These are phyloP conservation scores for Ulota crispa DNA, from an alignment of 225 moss, liverwort and hornwort genomes.

Conservation along the genomic window DNA sequence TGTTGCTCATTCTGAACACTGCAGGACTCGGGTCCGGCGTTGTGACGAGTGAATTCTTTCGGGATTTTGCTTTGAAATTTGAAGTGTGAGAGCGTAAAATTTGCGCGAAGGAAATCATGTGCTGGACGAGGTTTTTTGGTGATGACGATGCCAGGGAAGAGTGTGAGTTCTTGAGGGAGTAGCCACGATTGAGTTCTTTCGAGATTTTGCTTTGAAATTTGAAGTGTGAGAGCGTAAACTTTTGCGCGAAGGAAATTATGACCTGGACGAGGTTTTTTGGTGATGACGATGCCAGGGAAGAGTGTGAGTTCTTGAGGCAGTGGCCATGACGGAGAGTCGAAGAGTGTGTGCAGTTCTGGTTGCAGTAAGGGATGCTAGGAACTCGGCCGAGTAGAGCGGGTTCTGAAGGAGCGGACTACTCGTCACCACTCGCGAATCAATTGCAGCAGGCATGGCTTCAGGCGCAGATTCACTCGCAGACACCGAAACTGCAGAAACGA, in stretches of 20 bases:
- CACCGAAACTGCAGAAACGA: constrained; percentile 45
- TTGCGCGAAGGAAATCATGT: constrained; percentile 2
- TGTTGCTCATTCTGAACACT: neutral
- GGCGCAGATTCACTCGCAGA: constrained; percentile 49
- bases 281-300: constrained; percentile 8
- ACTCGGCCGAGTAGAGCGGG: constrained; percentile 39
- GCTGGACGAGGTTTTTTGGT: constrained; percentile 8
- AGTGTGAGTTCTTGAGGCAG: constrained; percentile 15
- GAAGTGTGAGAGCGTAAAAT: neutral
- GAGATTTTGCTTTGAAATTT: too few relatives aligned
- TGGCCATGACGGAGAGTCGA: neutral
- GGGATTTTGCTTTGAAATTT: neutral
- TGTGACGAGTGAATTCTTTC: neutral
- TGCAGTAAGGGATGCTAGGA: constrained; percentile 57
- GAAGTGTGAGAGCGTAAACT: too few relatives aligned
- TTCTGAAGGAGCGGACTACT: constrained; percentile 27
- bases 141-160: constrained; percentile 11
- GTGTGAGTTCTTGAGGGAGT: constrained; percentile 14
- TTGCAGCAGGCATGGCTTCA: constrained; percentile 67
- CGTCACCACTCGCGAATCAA: constrained; percentile 48
- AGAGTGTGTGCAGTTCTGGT: neutral
- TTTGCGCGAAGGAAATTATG: too few relatives aligned
- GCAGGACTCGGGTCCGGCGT: neutral
- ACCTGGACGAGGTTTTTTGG: too few relatives aligned
- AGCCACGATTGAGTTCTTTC: too few relatives aligned